Evolutionary conservation across 176 grass and related monocot species (phyloP).

Genomic region (Ensete ventricosum): DNA sequence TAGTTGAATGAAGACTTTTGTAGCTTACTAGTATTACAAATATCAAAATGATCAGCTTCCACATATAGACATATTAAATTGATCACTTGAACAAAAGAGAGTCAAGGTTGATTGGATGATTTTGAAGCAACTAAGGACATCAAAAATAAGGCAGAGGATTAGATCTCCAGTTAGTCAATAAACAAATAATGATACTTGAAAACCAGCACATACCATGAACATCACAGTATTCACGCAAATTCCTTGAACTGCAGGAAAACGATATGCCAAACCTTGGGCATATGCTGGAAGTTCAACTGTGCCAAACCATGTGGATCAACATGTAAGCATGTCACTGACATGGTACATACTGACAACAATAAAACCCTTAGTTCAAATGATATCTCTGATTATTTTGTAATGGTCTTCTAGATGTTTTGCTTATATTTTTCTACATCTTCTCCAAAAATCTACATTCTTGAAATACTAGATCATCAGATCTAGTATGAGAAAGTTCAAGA

Average conservation of each 20-base stretch:
- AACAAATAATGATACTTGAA: neutral
- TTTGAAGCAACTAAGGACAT: neutral
- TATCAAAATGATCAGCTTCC: neutral
- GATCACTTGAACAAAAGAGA: neutral
- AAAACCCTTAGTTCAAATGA: neutral
- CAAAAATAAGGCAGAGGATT: neutral
- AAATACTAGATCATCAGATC: no score
- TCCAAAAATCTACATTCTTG: no score
- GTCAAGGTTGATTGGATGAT: neutral
- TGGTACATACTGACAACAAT: no score
- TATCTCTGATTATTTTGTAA: neutral
- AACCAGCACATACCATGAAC: neutral
- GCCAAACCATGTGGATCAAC: neutral
- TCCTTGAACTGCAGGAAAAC: neutral
- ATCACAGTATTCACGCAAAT: neutral
- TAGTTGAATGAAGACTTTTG: neutral
- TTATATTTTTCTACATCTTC: neutral
- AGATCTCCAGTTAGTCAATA: neutral
- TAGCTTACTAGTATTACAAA: neutral
- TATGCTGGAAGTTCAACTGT: neutral
- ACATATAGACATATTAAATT: neutral
- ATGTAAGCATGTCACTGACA: neutral
- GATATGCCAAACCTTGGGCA: neutral
- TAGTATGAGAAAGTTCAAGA: no score
- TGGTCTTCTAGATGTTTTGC: neutral